Evolutionary conservation across 176 grass and related monocot genomes (phyloP).

Genomic region (Bonia amplexicaulis): DNA sequence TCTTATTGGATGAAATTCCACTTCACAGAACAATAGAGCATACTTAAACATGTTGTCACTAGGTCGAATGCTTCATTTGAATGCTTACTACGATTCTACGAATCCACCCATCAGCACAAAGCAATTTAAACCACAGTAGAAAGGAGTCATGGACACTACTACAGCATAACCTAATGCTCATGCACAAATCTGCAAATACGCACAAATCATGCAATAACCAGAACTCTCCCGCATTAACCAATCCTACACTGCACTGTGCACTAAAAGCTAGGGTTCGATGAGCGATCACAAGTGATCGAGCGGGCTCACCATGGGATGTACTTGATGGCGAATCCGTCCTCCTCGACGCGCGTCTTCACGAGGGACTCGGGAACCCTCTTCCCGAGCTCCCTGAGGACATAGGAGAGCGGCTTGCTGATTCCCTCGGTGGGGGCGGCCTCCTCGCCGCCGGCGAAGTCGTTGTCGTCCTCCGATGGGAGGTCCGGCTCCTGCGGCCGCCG

Average conservation of each 20-base stretch:
- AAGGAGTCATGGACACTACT: background rate
- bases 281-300: background rate
- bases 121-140: background rate
- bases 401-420: slow-evolving; percentile 75
- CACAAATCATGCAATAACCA: background rate
- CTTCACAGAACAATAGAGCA: background rate
- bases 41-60: background rate
- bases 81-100: background rate
- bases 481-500: slow-evolving; percentile 26
- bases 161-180: background rate
- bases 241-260: background rate
- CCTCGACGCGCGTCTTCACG: slow-evolving; percentile 64
- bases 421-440: slow-evolving; percentile 54
- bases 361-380: slow-evolving; percentile 81
- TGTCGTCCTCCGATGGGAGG: slow-evolving; percentile 25
- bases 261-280: background rate
- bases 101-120: background rate
- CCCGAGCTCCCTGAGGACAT: slow-evolving; percentile 67
- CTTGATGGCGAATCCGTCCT: slow-evolving; percentile 52
- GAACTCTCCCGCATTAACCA: background rate
- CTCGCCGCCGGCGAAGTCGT: slow-evolving; percentile 39
- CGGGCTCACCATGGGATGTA: slow-evolving; percentile 76
- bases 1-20: background rate
- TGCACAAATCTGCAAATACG: background rate
- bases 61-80: background rate